Conservation (phyloP, 805 yeast species). For the Ogataea nonfermentans region DNA sequence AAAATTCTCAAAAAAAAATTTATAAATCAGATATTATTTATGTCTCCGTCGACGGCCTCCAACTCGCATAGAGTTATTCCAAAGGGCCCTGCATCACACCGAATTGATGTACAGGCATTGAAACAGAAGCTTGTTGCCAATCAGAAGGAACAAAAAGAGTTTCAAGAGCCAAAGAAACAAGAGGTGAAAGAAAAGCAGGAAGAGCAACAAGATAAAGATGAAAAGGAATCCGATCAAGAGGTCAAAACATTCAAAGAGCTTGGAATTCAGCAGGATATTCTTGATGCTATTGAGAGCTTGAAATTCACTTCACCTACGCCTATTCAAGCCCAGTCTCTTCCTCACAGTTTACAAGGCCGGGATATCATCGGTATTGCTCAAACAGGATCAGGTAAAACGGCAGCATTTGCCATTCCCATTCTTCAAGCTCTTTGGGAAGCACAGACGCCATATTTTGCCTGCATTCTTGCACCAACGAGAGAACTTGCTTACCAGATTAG, state of each 20-base stretch:
- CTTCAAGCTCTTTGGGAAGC: constrained; percentile 87
- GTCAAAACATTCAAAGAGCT: constrained; percentile 47
- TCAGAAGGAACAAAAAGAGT: constrained; percentile 20
- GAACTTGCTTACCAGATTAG: constrained; percentile 86
- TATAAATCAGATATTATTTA: constrained; percentile 3
- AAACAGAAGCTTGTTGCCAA: constrained; percentile 27
- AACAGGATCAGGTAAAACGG: constrained; percentile 98
- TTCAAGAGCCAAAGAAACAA: constrained; percentile 10
- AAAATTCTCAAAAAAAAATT: background rate
- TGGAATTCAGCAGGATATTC: constrained; percentile 70
- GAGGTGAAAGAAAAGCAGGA: constrained; percentile 13
- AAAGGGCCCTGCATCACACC: constrained; percentile 13
- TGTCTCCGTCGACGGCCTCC: constrained; percentile 20
- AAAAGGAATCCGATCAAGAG: constrained; percentile 12
- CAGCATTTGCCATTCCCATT: constrained; percentile 96
- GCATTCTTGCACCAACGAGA: constrained; percentile 84
- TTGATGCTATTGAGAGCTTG: constrained; percentile 74
- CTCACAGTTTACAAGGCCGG: constrained; percentile 84
- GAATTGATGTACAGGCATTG: constrained; percentile 29
- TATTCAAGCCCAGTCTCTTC: constrained; percentile 87
- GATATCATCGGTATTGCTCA: constrained; percentile 96
- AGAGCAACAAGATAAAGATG: constrained; percentile 16
- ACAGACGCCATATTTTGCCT: constrained; percentile 83
- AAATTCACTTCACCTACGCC: constrained; percentile 87
- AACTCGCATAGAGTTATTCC: constrained; percentile 4